A percentile compares a stretch with the other conserved stretches of the same genome.
These are phyloP conservation scores for Didymella segeticola DNA, from an alignment of 2,329 filamentous ascomycete species.

Conservation along the genomic window DNA sequence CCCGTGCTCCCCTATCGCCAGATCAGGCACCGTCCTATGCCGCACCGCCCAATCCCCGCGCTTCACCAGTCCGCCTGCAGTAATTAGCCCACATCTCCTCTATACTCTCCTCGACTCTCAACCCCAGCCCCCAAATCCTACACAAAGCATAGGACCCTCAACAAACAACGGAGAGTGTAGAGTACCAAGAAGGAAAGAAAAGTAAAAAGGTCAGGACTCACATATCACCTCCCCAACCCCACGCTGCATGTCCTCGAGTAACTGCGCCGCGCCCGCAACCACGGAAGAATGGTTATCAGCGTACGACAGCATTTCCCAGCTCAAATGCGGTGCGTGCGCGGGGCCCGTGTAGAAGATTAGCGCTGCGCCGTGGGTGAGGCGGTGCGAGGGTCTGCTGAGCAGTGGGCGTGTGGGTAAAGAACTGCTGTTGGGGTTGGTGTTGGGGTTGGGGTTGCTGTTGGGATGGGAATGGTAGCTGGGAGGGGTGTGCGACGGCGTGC, in stretches of 20 bases:
- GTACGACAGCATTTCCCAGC: constrained; percentile 13
- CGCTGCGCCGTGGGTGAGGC: constrained; percentile 1
- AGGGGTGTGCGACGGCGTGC: no score
- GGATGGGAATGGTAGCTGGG: no score
- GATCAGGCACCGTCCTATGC: constrained; percentile 9
- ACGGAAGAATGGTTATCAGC: background rate
- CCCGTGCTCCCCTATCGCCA: constrained; percentile 5
- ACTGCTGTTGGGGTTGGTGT: no score
- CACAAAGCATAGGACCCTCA: background rate
- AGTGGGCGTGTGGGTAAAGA: no score
- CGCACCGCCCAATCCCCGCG: constrained; percentile 5
- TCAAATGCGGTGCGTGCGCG: background rate
- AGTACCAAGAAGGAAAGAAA: background rate
- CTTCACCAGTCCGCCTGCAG: constrained; percentile 1
- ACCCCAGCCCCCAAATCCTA: no score
- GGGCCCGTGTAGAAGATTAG: constrained; percentile 15
- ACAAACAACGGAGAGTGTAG: no score
- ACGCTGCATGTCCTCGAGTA: constrained; percentile 13
- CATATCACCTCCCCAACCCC: constrained; percentile 12
- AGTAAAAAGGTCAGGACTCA: background rate
- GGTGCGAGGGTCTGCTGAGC: background rate
- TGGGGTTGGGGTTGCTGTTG: no score
- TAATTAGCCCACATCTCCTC: no score
- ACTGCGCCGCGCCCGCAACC: constrained; percentile 2
- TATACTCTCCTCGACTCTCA: no score